Evolutionary conservation across 352 stramenopile genomes (phyloP).

Genomic region (Pythium monospermum): DNA sequence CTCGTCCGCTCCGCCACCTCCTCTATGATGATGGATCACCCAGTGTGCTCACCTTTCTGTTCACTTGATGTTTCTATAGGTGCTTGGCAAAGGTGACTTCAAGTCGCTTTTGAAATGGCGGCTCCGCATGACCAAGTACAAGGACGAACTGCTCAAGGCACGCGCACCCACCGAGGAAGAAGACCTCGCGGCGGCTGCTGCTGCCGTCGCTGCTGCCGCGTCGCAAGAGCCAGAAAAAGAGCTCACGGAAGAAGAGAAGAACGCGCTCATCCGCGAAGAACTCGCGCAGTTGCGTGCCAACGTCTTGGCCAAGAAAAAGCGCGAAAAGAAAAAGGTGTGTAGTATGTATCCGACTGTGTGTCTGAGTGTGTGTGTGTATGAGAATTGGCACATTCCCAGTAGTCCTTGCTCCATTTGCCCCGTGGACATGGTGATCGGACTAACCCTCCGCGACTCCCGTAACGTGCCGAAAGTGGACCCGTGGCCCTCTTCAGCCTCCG

Average conservation of each 20-base stretch:
- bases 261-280: slow-evolving; percentile 78
- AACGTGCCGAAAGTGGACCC: slow-evolving; percentile 69
- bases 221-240: slow-evolving; percentile 46
- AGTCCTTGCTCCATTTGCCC: slow-evolving; percentile 78
- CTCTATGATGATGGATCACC: background rate
- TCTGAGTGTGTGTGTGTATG: slow-evolving; percentile 21
- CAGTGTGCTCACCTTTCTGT: background rate
- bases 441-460: slow-evolving; percentile 90
- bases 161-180: slow-evolving; percentile 36
- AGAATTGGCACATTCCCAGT: slow-evolving; percentile 76
- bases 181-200: slow-evolving; percentile 25
- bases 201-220: slow-evolving; percentile 23
- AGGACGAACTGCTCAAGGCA: slow-evolving; percentile 73
- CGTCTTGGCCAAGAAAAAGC: slow-evolving; percentile 83
- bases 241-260: slow-evolving; percentile 77
- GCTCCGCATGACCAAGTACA: slow-evolving; percentile 89
- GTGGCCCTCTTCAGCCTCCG: slow-evolving; percentile 52
- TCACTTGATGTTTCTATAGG: slow-evolving; percentile 30
- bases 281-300: slow-evolving; percentile 72
- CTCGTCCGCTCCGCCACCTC: background rate
- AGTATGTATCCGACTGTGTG: slow-evolving; percentile 18
- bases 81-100: slow-evolving; percentile 98
- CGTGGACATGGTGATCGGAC: slow-evolving; percentile 83
- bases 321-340: slow-evolving; percentile 88
- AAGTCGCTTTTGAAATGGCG: slow-evolving; percentile 97